Conservation (phyloP, 495 filamentous ascomycete genomes). For the Penicillium pulvis region DNA sequence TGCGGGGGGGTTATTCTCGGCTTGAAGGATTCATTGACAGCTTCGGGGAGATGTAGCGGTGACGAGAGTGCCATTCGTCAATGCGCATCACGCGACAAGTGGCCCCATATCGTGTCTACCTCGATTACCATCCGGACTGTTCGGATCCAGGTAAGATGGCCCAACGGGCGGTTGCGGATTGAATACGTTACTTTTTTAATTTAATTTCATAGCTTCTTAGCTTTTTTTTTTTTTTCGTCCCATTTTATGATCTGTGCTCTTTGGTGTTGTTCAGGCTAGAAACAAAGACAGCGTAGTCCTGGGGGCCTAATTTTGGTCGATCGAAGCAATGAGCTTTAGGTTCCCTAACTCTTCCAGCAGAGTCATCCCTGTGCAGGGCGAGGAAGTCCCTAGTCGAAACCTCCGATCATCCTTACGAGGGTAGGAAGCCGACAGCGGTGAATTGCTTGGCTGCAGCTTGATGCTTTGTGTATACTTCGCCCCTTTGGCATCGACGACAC, state of each 20-base stretch:
- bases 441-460: constrained; percentile 29
- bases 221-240: neutral
- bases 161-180: constrained; percentile 23
- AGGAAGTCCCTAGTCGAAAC: constrained; percentile 2
- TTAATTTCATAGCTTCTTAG: neutral
- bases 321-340: neutral
- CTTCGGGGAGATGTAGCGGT: constrained; percentile 26
- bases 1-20: neutral
- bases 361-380: constrained; percentile 16
- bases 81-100: constrained; percentile 26
- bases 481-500: constrained; percentile 1
- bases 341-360: constrained; percentile 5
- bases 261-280: neutral
- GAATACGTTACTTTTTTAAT: constrained; percentile 7
- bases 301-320: neutral
- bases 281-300: neutral
- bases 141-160: constrained; percentile 31
- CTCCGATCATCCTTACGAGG: neutral
- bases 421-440: constrained; percentile 26
- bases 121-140: constrained; percentile 43
- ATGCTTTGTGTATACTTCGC: constrained; percentile 7
- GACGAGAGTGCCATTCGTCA: constrained; percentile 16
- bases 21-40: constrained; percentile 1
- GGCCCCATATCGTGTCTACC: constrained; percentile 36
- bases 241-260: neutral